phyloP scores from a whole-genome alignment of 2,329 filamentous ascomycete species.

The Verticillium longisporum region DNA sequence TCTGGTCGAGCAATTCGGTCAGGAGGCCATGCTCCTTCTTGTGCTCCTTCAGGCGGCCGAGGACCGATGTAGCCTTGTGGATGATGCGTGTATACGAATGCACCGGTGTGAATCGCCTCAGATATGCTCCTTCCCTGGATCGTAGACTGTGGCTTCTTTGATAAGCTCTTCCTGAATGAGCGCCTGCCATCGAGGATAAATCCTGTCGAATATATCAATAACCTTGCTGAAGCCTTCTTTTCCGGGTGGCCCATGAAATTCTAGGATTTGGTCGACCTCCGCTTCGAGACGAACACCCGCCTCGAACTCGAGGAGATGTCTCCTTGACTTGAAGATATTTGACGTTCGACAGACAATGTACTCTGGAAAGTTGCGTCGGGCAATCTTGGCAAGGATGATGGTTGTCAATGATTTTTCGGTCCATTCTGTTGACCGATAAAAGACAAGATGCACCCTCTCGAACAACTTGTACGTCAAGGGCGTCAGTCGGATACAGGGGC shows the following conservation, averaged over 20 bases:
- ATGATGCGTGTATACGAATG: constrained; percentile 92
- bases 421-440: constrained; percentile 95
- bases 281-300: constrained; percentile 76
- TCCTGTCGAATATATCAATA: constrained; percentile 62
- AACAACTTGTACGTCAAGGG: constrained; percentile 70
- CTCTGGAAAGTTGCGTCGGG: constrained; percentile 76
- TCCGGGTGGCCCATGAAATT: constrained; percentile 66
- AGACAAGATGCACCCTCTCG: constrained; percentile 89
- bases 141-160: constrained; percentile 72
- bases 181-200: constrained; percentile 74
- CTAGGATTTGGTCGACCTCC: constrained; percentile 72
- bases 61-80: constrained; percentile 74
- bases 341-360: constrained; percentile 87
- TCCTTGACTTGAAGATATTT: constrained; percentile 77
- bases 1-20: constrained; percentile 68
- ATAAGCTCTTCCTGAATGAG: constrained; percentile 67
- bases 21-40: constrained; percentile 68
- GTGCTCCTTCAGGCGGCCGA: constrained; percentile 78
- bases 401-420: constrained; percentile 94
- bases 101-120: constrained; percentile 82
- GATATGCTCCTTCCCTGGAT: constrained; percentile 77
- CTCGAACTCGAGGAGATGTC: constrained; percentile 80
- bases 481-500: constrained; percentile 78
- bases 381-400: constrained; percentile 88
- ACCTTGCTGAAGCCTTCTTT: constrained; percentile 61